Evolutionary conservation across 768 basidiomycete genomes (phyloP).

Genomic region (Amanita phalloides): DNA sequence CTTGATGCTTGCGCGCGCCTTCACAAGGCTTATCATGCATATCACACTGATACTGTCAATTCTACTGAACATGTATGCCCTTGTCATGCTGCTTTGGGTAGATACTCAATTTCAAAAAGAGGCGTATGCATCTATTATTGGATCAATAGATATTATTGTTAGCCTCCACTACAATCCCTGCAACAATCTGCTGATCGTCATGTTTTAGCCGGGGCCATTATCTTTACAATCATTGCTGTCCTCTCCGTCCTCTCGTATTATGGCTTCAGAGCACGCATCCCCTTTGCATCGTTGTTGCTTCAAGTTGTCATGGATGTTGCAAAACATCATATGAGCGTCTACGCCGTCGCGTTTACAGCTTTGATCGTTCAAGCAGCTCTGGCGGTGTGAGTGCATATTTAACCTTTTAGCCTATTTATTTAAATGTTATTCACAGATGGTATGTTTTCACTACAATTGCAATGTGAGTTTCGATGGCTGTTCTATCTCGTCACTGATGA

Average conservation of each 20-base stretch:
- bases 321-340: slow-evolving; percentile 75
- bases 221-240: slow-evolving; percentile 73
- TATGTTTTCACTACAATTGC: slow-evolving; percentile 71
- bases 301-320: slow-evolving; percentile 80
- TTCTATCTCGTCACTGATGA: not conserved
- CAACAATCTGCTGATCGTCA: not conserved
- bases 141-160: slow-evolving; percentile 61
- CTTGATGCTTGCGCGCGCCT: slow-evolving; percentile 58
- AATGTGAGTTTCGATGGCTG: not conserved
- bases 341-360: slow-evolving; percentile 62
- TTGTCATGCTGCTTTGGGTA: not conserved
- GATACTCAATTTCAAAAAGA: slow-evolving; percentile 22
- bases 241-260: slow-evolving; percentile 69
- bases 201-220: slow-evolving; percentile 62
- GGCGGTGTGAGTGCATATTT: slow-evolving; percentile 40
- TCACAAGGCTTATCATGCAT: slow-evolving; percentile 72
- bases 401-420: not conserved
- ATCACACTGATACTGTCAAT: slow-evolving; percentile 59
- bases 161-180: slow-evolving; percentile 13
- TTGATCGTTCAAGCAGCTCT: slow-evolving; percentile 63
- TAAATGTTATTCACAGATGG: slow-evolving; percentile 34
- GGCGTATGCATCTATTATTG: slow-evolving; percentile 70
- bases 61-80: slow-evolving; percentile 48
- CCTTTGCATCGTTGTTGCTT: slow-evolving; percentile 65
- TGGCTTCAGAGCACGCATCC: slow-evolving; percentile 63